These are phyloP conservation scores for Clathrus columnatus DNA, from an alignment of 768 basidiomycete species.

Conservation along the genomic window DNA sequence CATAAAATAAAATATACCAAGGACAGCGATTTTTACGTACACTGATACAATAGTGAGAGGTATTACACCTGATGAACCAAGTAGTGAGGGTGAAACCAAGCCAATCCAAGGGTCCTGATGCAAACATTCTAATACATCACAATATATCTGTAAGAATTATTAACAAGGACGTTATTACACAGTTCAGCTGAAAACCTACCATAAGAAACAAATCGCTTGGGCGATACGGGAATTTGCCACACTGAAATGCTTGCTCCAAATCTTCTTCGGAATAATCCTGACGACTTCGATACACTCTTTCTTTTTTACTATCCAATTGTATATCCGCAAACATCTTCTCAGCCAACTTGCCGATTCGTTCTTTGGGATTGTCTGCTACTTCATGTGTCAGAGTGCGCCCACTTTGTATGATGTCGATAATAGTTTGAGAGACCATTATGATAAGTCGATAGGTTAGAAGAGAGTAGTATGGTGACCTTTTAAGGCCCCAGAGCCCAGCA, in stretches of 20 bases:
- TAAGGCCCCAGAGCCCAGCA: too few species aligned
- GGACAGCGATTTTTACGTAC: conserved; percentile 20
- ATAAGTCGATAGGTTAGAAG: not conserved
- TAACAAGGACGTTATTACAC: not conserved
- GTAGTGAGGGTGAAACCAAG: conserved; percentile 52
- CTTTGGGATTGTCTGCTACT: conserved; percentile 29
- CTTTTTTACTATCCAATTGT: conserved; percentile 18
- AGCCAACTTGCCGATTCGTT: conserved; percentile 30
- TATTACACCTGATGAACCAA: conserved; percentile 53
- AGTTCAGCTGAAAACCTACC: conserved; percentile 25
- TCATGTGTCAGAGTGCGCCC: conserved; percentile 33
- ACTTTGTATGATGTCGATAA: conserved; percentile 25
- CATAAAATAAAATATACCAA: not conserved
- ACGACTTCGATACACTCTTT: conserved; percentile 18
- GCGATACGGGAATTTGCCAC: conserved; percentile 44
- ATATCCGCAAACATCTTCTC: conserved; percentile 32
- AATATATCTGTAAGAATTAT: conserved; percentile 41
- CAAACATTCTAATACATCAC: conserved; percentile 50
- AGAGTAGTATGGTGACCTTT: too few species aligned
- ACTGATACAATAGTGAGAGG: conserved; percentile 54
- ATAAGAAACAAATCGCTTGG: conserved; percentile 55
- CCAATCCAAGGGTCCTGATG: conserved; percentile 46
- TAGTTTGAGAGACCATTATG: conserved; percentile 22
- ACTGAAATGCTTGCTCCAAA: conserved; percentile 36
- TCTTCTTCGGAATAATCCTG: conserved; percentile 30